phyloP scores from a whole-genome alignment of 331 rosid species.

The Quercus phellos region DNA sequence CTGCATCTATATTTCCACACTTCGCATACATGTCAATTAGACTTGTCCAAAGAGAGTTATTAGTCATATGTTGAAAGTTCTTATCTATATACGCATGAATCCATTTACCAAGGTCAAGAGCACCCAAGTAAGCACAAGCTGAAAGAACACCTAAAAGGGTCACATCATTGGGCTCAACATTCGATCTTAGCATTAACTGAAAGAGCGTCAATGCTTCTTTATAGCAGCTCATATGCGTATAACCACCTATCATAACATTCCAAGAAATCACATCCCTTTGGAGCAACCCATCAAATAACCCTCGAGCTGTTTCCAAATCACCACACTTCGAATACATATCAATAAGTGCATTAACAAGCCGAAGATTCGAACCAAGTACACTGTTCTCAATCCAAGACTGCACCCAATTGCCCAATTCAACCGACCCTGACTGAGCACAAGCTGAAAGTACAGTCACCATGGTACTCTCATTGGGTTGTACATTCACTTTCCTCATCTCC shows the following conservation, averaged over 20 bases:
- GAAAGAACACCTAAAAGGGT: conserved; percentile 71
- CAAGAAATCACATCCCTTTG: conserved; percentile 67
- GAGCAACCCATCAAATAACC: conserved; percentile 56
- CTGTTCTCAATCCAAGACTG: conserved; percentile 51
- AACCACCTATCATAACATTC: conserved; percentile 84
- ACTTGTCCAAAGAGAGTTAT: conserved; percentile 61
- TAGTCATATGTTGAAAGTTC: conserved; percentile 34
- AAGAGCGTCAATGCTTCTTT: conserved; percentile 64
- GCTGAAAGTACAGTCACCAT: conserved; percentile 55
- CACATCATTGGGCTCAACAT: conserved; percentile 59
- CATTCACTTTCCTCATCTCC: conserved; percentile 46
- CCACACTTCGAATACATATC: conserved; percentile 84
- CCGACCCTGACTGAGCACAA: conserved; percentile 52
- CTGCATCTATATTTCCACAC: conserved; percentile 67
- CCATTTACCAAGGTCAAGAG: conserved; percentile 89
- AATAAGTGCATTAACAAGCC: conserved; percentile 53
- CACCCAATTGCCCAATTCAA: conserved; percentile 57
- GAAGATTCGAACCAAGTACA: conserved; percentile 44
- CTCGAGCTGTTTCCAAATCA: conserved; percentile 48
- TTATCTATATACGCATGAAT: conserved; percentile 69
- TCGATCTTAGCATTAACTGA: conserved; percentile 53
- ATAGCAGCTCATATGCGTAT: conserved; percentile 37
- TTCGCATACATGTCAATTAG: conserved; percentile 78
- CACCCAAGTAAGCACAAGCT: conserved; percentile 75
- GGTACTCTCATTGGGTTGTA: conserved; percentile 53